A percentile compares a stretch with the other conserved stretches of the same genome.
Conservation (phyloP, 106 monocot genomes). For the Posidonia australis region DNA sequence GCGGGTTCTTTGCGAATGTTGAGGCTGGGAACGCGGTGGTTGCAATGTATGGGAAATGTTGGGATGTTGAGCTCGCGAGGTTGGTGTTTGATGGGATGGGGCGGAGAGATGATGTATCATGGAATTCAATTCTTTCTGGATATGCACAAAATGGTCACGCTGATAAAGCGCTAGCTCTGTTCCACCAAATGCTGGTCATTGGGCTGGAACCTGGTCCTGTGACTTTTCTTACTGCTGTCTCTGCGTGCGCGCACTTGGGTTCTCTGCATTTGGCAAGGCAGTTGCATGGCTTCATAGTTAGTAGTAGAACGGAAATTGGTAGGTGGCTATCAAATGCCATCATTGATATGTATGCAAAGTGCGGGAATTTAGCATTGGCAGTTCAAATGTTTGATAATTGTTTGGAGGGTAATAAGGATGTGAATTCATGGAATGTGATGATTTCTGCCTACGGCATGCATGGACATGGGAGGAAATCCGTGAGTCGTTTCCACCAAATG, state of each 20-base stretch:
- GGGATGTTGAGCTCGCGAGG: slow-evolving; percentile 16
- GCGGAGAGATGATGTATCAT: slow-evolving; percentile 20
- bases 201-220: not conserved
- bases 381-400: not conserved
- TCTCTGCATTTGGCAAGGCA: slow-evolving; percentile 8
- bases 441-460: slow-evolving; percentile 18
- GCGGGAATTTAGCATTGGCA: slow-evolving; percentile 11
- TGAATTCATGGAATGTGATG: slow-evolving; percentile 20
- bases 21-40: slow-evolving; percentile 35
- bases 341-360: slow-evolving; percentile 18
- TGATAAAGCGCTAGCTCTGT: slow-evolving; percentile 1
- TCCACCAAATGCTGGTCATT: slow-evolving; percentile 3
- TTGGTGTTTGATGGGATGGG: slow-evolving; percentile 33
- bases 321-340: not conserved
- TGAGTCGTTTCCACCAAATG: slow-evolving; percentile 11
- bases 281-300: slow-evolving; percentile 2
- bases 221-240: slow-evolving; percentile 1
- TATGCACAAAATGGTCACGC: slow-evolving; percentile 15
- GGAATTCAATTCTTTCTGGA: slow-evolving; percentile 17
- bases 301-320: not conserved
- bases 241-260: slow-evolving; percentile 14
- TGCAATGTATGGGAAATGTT: slow-evolving; percentile 38
- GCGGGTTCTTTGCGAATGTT: slow-evolving; percentile 22
- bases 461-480: slow-evolving; percentile 8
- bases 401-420: not conserved